Evolutionary conservation across 495 filamentous ascomycete genomes (phyloP), one percentile per base, ranked within the genome.

Genomic region (Geoglossum glabrum): DNA sequence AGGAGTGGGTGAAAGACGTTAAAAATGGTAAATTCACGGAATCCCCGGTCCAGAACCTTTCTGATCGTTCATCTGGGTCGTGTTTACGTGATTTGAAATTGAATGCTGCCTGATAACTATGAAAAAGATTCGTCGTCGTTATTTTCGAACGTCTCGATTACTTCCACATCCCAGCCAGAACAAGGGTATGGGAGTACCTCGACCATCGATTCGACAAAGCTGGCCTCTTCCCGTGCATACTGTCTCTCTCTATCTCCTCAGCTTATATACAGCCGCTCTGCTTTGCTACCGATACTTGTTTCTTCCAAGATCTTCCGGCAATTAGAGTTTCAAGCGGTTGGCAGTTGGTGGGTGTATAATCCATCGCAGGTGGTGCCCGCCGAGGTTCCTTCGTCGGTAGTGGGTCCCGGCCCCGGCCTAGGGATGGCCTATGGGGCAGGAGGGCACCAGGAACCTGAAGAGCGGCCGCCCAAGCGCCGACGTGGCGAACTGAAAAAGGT

Each of bases 271-370:
- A 79, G 86, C 47, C 82, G 82, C 47, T 92, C 87, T 19, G 72
- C 77, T 61, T 73, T 96, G 23, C 72, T 97, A 1, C 75, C 79
- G 5, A 74, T 81, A 59, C 76, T 98, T 38, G 82, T 97, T 40
- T 87, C 88, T 3, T 95, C 90, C 0, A 84, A 84, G 60, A 83
- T 93, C 56, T 86, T 93, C 61, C 79, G 79, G 33, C 86, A 94
- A 68, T 76, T 98, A 59, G 90, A 95, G 61, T 98, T 96, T 68
- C 80, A 90, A 60, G 88, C 92, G 5, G 84, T 97, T 7, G 93
- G 93, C 31, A 90, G 85, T 58, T 97, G 89, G 85, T 97, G 83
- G 79, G 80, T 95, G 36, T 82, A 83, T 65, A 40, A 47, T 55
- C 19, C 54, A 27, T 23, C n/a, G 36, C n/a, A 47, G 19, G 15